Percentiles rank a stretch among this genome's conserved stretches.
These are phyloP conservation scores for Fusarium robinianum DNA, from an alignment of 2,329 filamentous ascomycete genomes.

Conservation along the genomic window DNA sequence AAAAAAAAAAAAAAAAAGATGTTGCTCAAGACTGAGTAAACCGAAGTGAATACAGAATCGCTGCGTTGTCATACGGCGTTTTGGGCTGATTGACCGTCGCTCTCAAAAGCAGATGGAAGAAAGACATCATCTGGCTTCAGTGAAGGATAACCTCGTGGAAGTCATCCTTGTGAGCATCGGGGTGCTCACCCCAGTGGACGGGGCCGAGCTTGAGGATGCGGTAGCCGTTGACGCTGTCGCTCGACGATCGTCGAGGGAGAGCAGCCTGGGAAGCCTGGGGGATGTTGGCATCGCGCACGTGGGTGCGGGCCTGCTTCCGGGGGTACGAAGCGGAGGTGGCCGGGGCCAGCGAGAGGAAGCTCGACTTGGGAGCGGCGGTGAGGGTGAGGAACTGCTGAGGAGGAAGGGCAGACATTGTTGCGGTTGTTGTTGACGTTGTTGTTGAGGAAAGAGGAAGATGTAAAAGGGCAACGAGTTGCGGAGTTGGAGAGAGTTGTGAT, in stretches of 20 bases:
- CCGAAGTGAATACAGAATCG: conserved; percentile 16
- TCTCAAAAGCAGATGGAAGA: conserved; percentile 4
- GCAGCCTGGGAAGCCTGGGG: conserved; percentile 30
- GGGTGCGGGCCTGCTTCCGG: conserved; percentile 43
- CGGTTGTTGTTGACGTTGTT: conserved; percentile 17
- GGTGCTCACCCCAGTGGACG: conserved; percentile 66
- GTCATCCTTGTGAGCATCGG: conserved; percentile 60
- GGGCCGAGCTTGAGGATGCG: conserved; percentile 67
- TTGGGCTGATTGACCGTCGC: conserved; percentile 8
- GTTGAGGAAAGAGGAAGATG: conserved; percentile 5
- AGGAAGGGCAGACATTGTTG: conserved; percentile 35
- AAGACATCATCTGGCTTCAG: conserved; percentile 30
- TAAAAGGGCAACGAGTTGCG: conserved; percentile 4
- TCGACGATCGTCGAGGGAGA: conserved; percentile 55
- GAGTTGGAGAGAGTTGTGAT: conserved; percentile 4
- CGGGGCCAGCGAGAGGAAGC: conserved; percentile 63
- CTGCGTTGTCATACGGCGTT: conserved; percentile 18
- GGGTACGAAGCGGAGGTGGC: conserved; percentile 62
- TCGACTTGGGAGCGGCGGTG: conserved; percentile 31
- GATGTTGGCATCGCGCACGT: conserved; percentile 28
- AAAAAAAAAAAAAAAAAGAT: conserved; percentile 2
- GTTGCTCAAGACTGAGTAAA: conserved; percentile 6
- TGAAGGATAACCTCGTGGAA: conserved; percentile 55
- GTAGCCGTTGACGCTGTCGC: conserved; percentile 45
- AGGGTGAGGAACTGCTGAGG: conserved; percentile 36